Conservation (phyloP, 1,284 basidiomycete species). For the Cronartium quercuum region DNA sequence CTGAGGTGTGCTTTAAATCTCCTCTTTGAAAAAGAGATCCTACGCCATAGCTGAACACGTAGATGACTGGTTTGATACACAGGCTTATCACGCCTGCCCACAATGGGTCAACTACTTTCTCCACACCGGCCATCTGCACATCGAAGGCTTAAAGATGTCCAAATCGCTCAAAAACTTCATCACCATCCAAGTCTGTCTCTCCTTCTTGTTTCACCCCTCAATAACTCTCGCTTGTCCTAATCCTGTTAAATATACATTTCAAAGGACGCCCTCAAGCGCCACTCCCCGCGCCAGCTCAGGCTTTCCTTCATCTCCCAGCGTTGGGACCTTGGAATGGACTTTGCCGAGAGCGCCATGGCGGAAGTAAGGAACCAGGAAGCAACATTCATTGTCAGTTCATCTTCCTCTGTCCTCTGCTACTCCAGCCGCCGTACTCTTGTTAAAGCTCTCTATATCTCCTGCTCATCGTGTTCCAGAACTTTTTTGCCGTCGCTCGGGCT, state of each 20-base stretch:
- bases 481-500: slow-evolving; percentile 82
- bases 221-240: background rate
- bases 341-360: slow-evolving; percentile 75
- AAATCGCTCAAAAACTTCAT: slow-evolving; percentile 99
- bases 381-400: slow-evolving; percentile 68
- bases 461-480: slow-evolving; percentile 62
- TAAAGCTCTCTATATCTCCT: background rate
- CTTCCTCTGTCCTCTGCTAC: background rate
- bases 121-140: slow-evolving; percentile 96
- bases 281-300: slow-evolving; percentile 83
- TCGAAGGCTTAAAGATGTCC: slow-evolving; percentile 98
- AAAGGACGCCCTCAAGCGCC: slow-evolving; percentile 81
- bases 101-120: slow-evolving; percentile 99
- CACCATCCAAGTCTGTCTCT: slow-evolving; percentile 76
- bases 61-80: background rate
- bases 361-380: slow-evolving; percentile 83
- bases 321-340: slow-evolving; percentile 92
- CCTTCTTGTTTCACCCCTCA: slow-evolving; percentile 16
- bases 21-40: background rate
- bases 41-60: slow-evolving; percentile 5
- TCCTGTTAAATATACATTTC: slow-evolving; percentile 3
- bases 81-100: slow-evolving; percentile 85
- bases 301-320: slow-evolving; percentile 84
- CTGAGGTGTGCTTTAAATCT: slow-evolving; percentile 60
- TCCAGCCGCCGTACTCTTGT: background rate